phyloP scores from a whole-genome alignment of 257 asterid genomes.

The Solanum phureja region DNA sequence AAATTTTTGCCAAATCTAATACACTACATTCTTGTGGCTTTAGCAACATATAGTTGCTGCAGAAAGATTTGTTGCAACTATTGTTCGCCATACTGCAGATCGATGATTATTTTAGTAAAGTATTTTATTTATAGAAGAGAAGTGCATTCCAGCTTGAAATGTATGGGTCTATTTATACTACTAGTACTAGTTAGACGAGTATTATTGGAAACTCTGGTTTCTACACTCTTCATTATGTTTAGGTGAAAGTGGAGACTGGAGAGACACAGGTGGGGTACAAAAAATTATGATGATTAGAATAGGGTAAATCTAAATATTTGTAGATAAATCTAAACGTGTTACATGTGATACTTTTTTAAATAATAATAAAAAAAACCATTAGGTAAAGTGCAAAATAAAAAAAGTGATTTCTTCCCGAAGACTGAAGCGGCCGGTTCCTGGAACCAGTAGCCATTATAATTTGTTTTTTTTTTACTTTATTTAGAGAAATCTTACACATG shows the following conservation, averaged over 20 bases:
- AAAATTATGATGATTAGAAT: not conserved
- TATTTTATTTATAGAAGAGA: not conserved
- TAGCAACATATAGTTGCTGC: not conserved
- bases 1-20: not conserved
- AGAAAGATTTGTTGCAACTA: not conserved
- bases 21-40: slow-evolving; percentile 1
- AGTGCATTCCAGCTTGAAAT: not conserved
- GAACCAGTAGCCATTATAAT: not conserved
- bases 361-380: not conserved
- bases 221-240: not conserved
- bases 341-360: not conserved
- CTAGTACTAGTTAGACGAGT: not conserved
- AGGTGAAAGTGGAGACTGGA: not conserved
- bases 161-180: not conserved
- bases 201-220: not conserved
- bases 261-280: not conserved
- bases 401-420: not conserved
- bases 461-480: not conserved
- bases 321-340: not conserved
- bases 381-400: not conserved
- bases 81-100: not conserved
- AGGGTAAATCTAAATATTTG: not conserved
- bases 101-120: not conserved
- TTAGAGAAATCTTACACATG: not conserved
- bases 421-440: not conserved